Evolutionary conservation across 495 filamentous ascomycete genomes (phyloP).

Genomic region (Hamigera avellanea): DNA sequence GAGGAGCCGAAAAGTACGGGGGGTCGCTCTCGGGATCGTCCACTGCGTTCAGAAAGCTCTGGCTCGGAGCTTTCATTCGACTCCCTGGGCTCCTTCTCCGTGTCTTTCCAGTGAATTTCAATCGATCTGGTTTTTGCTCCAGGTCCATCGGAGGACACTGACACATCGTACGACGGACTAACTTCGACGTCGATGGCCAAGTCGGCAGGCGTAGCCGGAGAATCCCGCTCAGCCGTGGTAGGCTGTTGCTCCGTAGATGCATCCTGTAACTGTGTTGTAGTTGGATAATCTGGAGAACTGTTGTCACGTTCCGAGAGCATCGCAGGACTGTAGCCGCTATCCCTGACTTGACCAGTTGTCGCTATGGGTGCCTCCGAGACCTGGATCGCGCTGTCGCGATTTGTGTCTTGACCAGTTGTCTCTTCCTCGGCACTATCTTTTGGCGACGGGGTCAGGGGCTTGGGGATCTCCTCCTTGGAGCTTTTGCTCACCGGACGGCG

Average conservation of each 20-base stretch:
- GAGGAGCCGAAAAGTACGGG: conserved; percentile 44
- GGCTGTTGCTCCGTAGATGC: conserved; percentile 1
- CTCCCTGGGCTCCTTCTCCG: conserved; percentile 1
- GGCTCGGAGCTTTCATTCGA: conserved; percentile 3
- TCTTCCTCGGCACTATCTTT: conserved; percentile 40
- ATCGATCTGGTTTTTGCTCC: background rate
- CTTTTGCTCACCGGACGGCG: conserved; percentile 9
- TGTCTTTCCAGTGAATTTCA: conserved; percentile 2
- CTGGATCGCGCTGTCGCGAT: conserved; percentile 40
- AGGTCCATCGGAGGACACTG: conserved; percentile 4
- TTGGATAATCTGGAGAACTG: background rate
- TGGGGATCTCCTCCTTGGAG: conserved; percentile 1
- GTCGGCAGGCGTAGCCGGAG: background rate
- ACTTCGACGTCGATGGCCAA: conserved; percentile 4
- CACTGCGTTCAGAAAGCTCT: conserved; percentile 6
- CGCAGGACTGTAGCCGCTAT: conserved; percentile 5
- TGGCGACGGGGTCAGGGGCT: conserved; percentile 16
- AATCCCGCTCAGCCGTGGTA: conserved; percentile 1
- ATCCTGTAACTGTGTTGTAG: conserved; percentile 4
- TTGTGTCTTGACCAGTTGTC: conserved; percentile 25
- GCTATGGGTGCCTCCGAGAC: conserved; percentile 37
- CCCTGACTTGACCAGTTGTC: conserved; percentile 8
- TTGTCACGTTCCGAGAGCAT: background rate
- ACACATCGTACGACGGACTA: conserved; percentile 4
- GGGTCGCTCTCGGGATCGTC: conserved; percentile 28